These are phyloP conservation scores for Starmerella stellata DNA, from an alignment of 805 yeast genomes.

Conservation along the genomic window DNA sequence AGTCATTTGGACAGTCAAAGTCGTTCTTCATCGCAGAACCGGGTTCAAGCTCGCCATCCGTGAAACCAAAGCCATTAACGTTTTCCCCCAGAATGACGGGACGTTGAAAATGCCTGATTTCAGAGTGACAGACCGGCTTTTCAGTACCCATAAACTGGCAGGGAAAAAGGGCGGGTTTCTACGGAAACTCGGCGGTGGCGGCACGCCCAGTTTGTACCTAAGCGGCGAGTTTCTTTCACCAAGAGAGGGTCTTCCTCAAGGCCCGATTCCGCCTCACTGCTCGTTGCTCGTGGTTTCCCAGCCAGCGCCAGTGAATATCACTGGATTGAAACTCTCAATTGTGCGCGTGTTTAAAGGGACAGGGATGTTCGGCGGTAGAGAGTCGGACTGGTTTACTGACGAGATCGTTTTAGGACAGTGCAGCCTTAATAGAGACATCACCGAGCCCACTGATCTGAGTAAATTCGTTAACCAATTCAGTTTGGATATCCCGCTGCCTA, in stretches of 20 bases:
- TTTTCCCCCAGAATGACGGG: background rate
- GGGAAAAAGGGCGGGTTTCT: background rate
- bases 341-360: background rate
- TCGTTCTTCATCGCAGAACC: slow-evolving; percentile 1
- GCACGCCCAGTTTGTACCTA: background rate
- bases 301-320: background rate
- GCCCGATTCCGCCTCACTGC: background rate
- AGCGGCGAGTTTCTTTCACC: slow-evolving; percentile 1
- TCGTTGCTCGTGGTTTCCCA: background rate
- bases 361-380: background rate
- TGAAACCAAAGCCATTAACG: background rate
- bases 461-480: background rate
- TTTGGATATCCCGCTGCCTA: background rate
- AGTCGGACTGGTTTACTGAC: background rate
- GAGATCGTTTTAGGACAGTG: background rate
- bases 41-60: slow-evolving; percentile 2
- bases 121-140: background rate
- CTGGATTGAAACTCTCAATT: background rate
- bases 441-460: background rate
- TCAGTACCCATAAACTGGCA: background rate
- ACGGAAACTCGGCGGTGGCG: background rate
- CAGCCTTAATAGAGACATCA: background rate
- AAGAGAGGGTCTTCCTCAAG: slow-evolving; percentile 2
- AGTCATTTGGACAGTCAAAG: slow-evolving; percentile 4
- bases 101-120: background rate